Conservation (phyloP, 225 moss, liverwort and hornwort genomes). For the Bryoerythrophyllum caledonicum region DNA sequence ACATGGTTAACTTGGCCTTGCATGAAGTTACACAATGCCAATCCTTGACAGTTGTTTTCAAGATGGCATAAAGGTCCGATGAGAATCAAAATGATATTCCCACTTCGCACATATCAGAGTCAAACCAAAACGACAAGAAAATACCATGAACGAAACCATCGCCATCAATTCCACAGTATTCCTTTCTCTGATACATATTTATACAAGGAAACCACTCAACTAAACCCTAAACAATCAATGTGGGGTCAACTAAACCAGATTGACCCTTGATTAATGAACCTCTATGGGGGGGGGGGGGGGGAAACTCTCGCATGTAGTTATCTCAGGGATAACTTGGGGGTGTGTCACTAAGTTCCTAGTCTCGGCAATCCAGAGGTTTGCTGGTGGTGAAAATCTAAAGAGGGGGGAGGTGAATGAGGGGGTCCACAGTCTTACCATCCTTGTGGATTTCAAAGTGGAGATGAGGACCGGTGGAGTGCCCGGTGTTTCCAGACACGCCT, state of each 20-base stretch:
- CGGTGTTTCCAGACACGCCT: slow-evolving; percentile 40
- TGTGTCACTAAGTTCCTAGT: neutral
- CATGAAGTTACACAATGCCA: too few relatives aligned
- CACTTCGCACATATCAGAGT: too few relatives aligned
- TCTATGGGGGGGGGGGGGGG: neutral
- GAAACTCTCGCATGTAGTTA: neutral
- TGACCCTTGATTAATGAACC: slow-evolving; percentile 23
- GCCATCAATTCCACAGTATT: slow-evolving; percentile 4
- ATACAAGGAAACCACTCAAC: slow-evolving; percentile 19
- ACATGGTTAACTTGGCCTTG: too few relatives aligned
- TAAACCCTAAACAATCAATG: slow-evolving; percentile 3
- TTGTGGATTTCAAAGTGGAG: slow-evolving; percentile 49
- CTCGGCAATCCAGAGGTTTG: slow-evolving; percentile 33
- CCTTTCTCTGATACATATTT: slow-evolving; percentile 4
- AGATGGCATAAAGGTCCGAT: too few relatives aligned
- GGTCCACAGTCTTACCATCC: slow-evolving; percentile 42
- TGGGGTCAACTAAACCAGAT: slow-evolving; percentile 24
- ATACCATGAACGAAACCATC: neutral
- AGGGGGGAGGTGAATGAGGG: slow-evolving; percentile 37
- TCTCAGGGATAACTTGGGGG: neutral
- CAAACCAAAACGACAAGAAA: neutral
- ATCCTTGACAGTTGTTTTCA: too few relatives aligned
- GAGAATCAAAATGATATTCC: too few relatives aligned
- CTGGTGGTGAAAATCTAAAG: slow-evolving; percentile 22
- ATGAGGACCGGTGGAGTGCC: slow-evolving; percentile 47